Evolutionary conservation across 1,284 basidiomycete species (phyloP).

Genomic region (Heterobasidion parviporum): DNA sequence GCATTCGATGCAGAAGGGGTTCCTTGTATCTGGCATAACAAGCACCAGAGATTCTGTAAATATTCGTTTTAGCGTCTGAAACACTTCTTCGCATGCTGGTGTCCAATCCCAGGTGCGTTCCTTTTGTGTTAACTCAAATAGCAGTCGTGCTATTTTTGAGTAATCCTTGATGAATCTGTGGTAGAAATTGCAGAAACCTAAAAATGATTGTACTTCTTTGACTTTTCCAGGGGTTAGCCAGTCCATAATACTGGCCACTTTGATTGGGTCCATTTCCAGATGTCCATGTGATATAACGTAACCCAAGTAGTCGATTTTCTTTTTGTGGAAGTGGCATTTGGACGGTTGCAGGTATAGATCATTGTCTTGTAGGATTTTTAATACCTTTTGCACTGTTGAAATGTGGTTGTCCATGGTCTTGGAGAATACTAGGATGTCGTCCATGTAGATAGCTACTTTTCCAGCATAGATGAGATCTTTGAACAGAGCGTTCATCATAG

Average conservation of each 20-base stretch:
- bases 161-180: background rate
- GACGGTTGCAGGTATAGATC: background rate
- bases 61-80: too few species aligned
- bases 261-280: background rate
- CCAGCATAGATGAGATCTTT: background rate
- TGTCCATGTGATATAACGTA: background rate
- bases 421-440: background rate
- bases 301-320: background rate
- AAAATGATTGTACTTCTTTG: background rate
- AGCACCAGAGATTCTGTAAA: too few species aligned
- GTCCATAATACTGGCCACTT: background rate
- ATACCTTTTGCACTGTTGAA: background rate
- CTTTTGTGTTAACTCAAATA: background rate
- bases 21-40: too few species aligned
- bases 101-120: background rate
- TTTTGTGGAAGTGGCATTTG: background rate
- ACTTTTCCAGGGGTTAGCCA: background rate
- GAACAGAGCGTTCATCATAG: background rate
- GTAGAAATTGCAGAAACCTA: background rate
- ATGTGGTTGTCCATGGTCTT: background rate
- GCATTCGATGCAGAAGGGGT: too few species aligned
- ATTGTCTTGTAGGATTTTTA: background rate
- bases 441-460: background rate
- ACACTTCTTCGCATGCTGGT: too few species aligned
- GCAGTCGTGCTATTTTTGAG: background rate